Base-by-base conservation (phyloP, 2,329 filamentous ascomycete species). In the Rhynchosporium agropyri region DNA sequence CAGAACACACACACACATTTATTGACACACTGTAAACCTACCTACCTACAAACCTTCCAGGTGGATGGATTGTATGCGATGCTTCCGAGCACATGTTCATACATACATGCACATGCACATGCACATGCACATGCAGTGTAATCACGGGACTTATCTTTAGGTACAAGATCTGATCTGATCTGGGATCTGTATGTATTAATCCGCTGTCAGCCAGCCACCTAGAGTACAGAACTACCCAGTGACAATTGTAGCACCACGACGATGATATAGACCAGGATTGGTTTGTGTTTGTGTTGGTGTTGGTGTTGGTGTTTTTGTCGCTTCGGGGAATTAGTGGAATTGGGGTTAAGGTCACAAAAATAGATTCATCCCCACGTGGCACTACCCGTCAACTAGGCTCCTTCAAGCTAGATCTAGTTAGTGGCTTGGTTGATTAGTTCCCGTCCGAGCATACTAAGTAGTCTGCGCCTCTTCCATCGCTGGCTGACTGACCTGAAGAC, bases 61-160 rank as follows among this genome's bases (percentile, higher is more conserved):
- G 20, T 20, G 20, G 20, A 20, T 20, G 20, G 20, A 20, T 20
- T 20, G 20, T 20, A 20, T 20, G 20, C 20, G 1, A 20, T 20
- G 20, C 20, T 1, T 20, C 20, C 20, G 20, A 20, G 20, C 20
- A 20, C 20, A 1, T 20, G 1, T 20, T 1, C 20, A 20, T 20
- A 20, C 20, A 20, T 20, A 20, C 20, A 20, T 20, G 20, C 20
- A 20, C 20, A 42, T 36, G 40, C 26, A 9, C 51, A 54, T 54
- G 33, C 50, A 53, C 33, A 42, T 42, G 33, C 40, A 42, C 10
- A 54, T 54, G 51, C 20, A 54, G 20, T 46, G 20, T 20, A 46
- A 28, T 53, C 10, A 38, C 51, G 51, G 36, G 28, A 57, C 54
- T 57, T 57, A 57, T 46, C 54, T 57, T 57, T 57, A 40, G 54